A percentile compares a stretch with the other conserved stretches of the same genome.
Evolutionary conservation across 78 protist species (phyloP).

Genomic region (Dictyostelium capitatum): DNA sequence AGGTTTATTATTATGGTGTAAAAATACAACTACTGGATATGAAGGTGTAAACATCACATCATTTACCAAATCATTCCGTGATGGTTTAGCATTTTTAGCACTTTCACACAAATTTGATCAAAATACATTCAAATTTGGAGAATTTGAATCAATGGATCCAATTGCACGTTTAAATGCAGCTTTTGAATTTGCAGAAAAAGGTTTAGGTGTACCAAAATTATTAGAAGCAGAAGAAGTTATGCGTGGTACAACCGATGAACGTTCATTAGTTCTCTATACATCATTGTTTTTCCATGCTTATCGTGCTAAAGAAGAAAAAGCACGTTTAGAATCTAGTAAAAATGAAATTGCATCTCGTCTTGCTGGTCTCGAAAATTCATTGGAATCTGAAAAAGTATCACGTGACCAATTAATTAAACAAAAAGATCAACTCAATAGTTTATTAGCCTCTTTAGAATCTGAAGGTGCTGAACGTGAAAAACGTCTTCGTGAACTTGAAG

Average conservation of each 20-base stretch:
- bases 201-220: constrained; percentile 66
- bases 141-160: constrained; percentile 43
- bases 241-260: constrained; percentile 81
- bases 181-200: constrained; percentile 75
- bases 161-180: constrained; percentile 70
- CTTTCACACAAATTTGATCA: constrained; percentile 73
- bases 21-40: constrained; percentile 64
- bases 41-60: constrained; percentile 59
- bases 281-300: constrained; percentile 85
- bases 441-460: constrained; percentile 38
- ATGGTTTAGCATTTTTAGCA: constrained; percentile 76
- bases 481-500: constrained; percentile 57
- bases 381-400: constrained; percentile 51
- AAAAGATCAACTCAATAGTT: constrained; percentile 55
- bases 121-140: constrained; percentile 27
- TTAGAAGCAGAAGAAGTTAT: constrained; percentile 82
- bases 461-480: constrained; percentile 76
- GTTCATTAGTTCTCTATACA: constrained; percentile 74
- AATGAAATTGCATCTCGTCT: constrained; percentile 41
- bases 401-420: constrained; percentile 72
- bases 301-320: constrained; percentile 81
- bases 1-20: constrained; percentile 72
- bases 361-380: constrained; percentile 66
- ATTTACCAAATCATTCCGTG: constrained; percentile 73
- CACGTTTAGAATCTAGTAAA: constrained; percentile 53